These are phyloP conservation scores for Ambrosia trifida DNA, from an alignment of 129 eudicot species.

Conservation along the genomic window DNA sequence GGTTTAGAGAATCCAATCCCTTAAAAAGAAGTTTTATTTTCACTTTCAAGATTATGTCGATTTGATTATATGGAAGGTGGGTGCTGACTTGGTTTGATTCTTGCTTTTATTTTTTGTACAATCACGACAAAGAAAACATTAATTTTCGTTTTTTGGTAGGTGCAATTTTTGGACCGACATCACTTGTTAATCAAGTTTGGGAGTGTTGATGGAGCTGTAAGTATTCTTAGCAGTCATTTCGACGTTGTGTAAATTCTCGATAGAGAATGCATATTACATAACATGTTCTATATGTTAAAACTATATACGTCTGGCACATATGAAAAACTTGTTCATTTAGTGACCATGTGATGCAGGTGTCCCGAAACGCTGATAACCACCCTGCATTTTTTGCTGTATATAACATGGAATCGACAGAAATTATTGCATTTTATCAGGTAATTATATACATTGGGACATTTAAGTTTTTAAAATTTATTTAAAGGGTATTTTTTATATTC, in stretches of 20 bases:
- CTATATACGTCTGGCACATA: not conserved
- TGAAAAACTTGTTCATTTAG: slow-evolving; percentile 11
- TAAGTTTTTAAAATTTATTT: not conserved
- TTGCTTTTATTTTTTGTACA: not conserved
- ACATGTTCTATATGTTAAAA: not conserved
- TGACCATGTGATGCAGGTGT: slow-evolving; percentile 52
- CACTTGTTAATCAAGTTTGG: slow-evolving; percentile 96
- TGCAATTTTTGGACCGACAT: slow-evolving; percentile 93
- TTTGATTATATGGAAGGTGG: slow-evolving; percentile 94
- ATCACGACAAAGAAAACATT: slow-evolving; percentile 6
- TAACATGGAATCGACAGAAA: slow-evolving; percentile 95
- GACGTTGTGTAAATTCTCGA: not conserved
- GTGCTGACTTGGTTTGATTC: slow-evolving; percentile 9
- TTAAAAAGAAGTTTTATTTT: slow-evolving; percentile 92
- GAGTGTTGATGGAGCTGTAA: slow-evolving; percentile 97
- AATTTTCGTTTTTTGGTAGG: slow-evolving; percentile 46
- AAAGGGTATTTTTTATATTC: not conserved
- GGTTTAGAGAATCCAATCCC: slow-evolving; percentile 81
- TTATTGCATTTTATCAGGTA: slow-evolving; percentile 94
- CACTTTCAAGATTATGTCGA: slow-evolving; percentile 98
- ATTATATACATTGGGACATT: not conserved
- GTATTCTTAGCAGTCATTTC: slow-evolving; percentile 26
- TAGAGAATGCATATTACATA: not conserved
- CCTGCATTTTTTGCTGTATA: slow-evolving; percentile 99
- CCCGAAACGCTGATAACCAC: slow-evolving; percentile 86